Conservation (phyloP, 768 basidiomycete species). For the Daedaleopsis sinensis region DNA sequence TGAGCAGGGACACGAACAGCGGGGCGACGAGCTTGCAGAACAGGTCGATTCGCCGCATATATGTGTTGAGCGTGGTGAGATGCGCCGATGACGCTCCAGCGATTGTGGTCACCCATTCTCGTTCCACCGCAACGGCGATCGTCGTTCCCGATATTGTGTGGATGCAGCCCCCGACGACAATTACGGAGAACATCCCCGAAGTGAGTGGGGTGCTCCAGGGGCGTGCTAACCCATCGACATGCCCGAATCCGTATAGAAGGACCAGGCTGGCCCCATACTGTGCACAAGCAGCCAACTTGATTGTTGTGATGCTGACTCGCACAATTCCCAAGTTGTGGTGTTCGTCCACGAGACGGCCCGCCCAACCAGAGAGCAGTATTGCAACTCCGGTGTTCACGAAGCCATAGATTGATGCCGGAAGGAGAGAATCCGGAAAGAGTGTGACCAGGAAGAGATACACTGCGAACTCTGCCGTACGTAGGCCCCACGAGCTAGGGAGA, state of each 20-base stretch:
- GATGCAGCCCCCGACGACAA: slow-evolving; percentile 38
- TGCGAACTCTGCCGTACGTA: slow-evolving; percentile 45
- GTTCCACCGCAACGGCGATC: slow-evolving; percentile 48
- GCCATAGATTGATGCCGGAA: slow-evolving; percentile 52
- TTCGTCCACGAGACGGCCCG: slow-evolving; percentile 47
- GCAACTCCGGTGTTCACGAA: slow-evolving; percentile 44
- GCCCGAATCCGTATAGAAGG: slow-evolving; percentile 26
- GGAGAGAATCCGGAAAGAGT: slow-evolving; percentile 44
- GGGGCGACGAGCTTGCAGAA: slow-evolving; percentile 53
- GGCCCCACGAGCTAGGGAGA: slow-evolving; percentile 29
- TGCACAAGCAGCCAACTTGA: slow-evolving; percentile 41
- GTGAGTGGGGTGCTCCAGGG: slow-evolving; percentile 21
- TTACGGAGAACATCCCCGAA: slow-evolving; percentile 36
- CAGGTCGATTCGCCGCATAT: slow-evolving; percentile 45
- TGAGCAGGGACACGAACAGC: slow-evolving; percentile 51
- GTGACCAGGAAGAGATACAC: slow-evolving; percentile 45
- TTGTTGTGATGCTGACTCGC: slow-evolving; percentile 39
- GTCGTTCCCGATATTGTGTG: slow-evolving; percentile 44
- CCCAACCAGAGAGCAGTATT: slow-evolving; percentile 43
- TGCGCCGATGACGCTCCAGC: slow-evolving; percentile 34
- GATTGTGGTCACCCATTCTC: slow-evolving; percentile 54
- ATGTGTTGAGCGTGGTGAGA: slow-evolving; percentile 49
- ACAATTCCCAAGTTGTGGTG: slow-evolving; percentile 40
- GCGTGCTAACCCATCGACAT: background rate
- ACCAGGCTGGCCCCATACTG: slow-evolving; percentile 39